Base-by-base conservation (phyloP, 345 rosid genomes). In the Kandelia obovata region DNA sequence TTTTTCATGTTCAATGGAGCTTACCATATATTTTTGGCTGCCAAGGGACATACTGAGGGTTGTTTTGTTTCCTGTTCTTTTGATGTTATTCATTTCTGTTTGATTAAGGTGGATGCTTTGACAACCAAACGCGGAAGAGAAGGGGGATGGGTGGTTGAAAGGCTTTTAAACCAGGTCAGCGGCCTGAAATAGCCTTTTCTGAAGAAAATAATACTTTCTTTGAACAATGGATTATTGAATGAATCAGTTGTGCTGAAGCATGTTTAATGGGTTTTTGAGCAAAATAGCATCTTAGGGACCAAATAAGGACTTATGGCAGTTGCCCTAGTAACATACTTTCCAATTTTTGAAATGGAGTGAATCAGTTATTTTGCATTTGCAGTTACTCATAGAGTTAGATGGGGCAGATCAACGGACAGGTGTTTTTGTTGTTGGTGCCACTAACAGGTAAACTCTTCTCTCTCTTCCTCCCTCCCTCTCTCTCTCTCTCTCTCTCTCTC, bases 401-500 rank as follows among this genome's bases (percentile, higher is more conserved):
- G 98, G 98, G 15, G 89, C 94, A 66, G 97, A 88, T 65, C 79
- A 82, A 70, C 89, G 88, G 34, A 83, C 80, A 51, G 90, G 93
- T 76, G 93, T 95, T 57, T 88, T 80, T 71, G 92, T 92, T 34
- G 89, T 95, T 30, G 98, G 99, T 78, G 99, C 99, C 69, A 95
- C 98, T 46, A 95, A 90, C 71, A 85, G 92, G 92, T 89, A 57
- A 34, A 35, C 43, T 51, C 37, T 11, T 30, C 56, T 6, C 52
- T 7, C 49, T 43, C 49, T 13, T 17, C 13, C 49, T 3, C 49
- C 2, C 15, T 37, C 46, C 8, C 52, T 21, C 51, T 61, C 1
- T 58, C 49, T 62, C 6, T 7, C 2, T 15, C 37, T 57, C 27
- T 21, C 15, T 23, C 25, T 1, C 13, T 39, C 69, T 39, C 62